Evolutionary conservation across 2,329 filamentous ascomycete genomes (phyloP), one percentile per base, ranked within the genome.

Genomic region (Talaromyces funiculosus): DNA sequence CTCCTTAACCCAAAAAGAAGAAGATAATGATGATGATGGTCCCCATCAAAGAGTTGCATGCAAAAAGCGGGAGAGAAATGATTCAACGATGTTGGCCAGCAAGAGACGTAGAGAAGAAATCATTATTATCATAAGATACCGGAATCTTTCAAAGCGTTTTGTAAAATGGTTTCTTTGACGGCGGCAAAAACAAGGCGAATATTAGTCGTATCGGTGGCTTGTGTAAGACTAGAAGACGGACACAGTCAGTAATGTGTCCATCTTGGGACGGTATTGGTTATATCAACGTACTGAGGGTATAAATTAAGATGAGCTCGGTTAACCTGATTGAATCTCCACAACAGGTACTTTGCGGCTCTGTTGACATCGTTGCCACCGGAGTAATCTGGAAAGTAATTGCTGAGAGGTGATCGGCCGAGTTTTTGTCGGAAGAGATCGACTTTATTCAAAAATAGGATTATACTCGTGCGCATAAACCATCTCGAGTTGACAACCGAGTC

Each of bases 401-500:
- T 90, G 49, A 99, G 77, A 0, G 94, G 93, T 59, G 92, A 97
- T 64, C 92, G 86, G 59, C 86, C 86, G 29, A 99, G 86, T 75
- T 99, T 99, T 71, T 92, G 88, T 75, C 94, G 93, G 83, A 99
- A 99, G 61, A 99, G 85, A 79, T 99, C 94, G 67, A 99, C 94
- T 76, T 99, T 99, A 81, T 99, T 99, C 64, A 99, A 83, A 79
- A 99, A 99, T 61, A 99, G 82, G 71, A 99, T 97, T 72, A 99
- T 99, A 72, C 92, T 97, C 12, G 94, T 99, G 68, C 94, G 84
- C 89, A 97, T 96, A 77, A 99, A 99, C 94, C 94, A 99, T 68
- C 94, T 84, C 33, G 94, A 97, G 78, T 99, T 99, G 67, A 99
- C 94, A 4, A 99, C 94, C 1, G 93, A 97, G 77, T 99, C 94